phyloP scores from a whole-genome alignment of 768 basidiomycete species.

The Lyophyllum shimeji region DNA sequence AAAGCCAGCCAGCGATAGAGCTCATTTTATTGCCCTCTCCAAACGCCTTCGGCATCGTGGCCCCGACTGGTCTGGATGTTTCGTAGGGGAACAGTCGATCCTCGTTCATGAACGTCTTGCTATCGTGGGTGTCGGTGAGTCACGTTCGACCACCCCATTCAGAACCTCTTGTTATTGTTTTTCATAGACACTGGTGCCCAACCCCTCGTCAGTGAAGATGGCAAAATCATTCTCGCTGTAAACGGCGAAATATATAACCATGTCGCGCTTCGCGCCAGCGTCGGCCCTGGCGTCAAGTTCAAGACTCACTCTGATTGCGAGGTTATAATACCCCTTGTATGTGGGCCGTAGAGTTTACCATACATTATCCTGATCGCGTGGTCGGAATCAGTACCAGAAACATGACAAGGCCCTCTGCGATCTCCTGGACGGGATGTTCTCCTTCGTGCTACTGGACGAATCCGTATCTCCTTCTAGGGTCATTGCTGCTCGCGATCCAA shows the following conservation, averaged over 20 bases:
- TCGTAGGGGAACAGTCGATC: slow-evolving; percentile 76
- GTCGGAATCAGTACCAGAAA: slow-evolving; percentile 69
- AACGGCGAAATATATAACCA: slow-evolving; percentile 99
- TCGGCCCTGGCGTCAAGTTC: slow-evolving; percentile 72
- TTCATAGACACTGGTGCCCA: slow-evolving; percentile 90
- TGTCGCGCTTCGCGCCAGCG: slow-evolving; percentile 65
- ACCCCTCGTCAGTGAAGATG: slow-evolving; percentile 86
- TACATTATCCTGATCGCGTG: background rate
- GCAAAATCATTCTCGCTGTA: slow-evolving; percentile 81
- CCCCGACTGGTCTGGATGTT: slow-evolving; percentile 98
- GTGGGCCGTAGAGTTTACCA: slow-evolving; percentile 14
- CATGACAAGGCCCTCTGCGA: slow-evolving; percentile 73
- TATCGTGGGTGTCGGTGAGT: slow-evolving; percentile 94
- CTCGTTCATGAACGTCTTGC: slow-evolving; percentile 96
- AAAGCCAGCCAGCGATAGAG: slow-evolving; percentile 66
- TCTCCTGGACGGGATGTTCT: slow-evolving; percentile 97
- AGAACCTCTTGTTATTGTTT: background rate
- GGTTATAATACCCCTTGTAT: slow-evolving; percentile 89
- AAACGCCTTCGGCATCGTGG: slow-evolving; percentile 92
- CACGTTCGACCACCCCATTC: slow-evolving; percentile 4
- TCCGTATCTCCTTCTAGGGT: slow-evolving; percentile 85
- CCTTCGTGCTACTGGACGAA: slow-evolving; percentile 94
- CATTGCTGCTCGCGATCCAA: slow-evolving; percentile 95
- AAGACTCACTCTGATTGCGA: slow-evolving; percentile 99
- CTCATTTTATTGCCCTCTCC: slow-evolving; percentile 79